Percentiles rank a stretch among this genome's conserved stretches.
Conservation (phyloP, 179 eudicot species). For the Vitellaria paradoxa region DNA sequence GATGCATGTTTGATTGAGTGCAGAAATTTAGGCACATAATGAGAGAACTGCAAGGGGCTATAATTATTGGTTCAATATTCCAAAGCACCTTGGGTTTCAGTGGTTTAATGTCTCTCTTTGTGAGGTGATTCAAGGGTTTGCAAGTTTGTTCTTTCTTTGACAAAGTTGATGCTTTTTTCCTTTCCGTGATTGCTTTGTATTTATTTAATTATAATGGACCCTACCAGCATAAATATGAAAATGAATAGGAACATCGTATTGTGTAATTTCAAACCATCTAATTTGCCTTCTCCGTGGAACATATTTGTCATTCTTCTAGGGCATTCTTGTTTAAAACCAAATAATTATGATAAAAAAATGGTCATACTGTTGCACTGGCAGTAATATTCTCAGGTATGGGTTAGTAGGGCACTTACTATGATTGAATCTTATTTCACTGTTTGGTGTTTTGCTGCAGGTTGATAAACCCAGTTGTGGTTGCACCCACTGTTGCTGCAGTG, state of each 20-base stretch:
- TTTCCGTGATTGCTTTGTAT: not conserved
- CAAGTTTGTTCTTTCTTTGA: not conserved
- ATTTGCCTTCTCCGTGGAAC: not conserved
- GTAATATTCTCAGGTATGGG: not conserved
- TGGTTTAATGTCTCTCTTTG: constrained; percentile 74
- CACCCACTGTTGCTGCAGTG: constrained; percentile 82
- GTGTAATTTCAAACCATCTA: not conserved
- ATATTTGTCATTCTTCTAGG: not conserved
- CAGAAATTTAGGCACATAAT: constrained; percentile 96
- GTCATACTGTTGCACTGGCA: not conserved
- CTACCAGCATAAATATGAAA: too few relatives aligned
- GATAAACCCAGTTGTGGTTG: constrained; percentile 91
- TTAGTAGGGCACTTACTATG: not conserved
- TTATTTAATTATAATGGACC: not conserved
- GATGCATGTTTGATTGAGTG: constrained; percentile 18
- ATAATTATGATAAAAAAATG: not conserved
- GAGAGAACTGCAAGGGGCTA: constrained; percentile 97
- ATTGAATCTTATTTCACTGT: not conserved
- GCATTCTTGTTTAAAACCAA: not conserved
- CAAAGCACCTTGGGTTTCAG: constrained; percentile 89
- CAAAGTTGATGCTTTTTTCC: not conserved
- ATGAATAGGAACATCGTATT: not conserved
- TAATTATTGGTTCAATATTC: constrained; percentile 77
- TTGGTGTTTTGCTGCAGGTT: constrained; percentile 40
- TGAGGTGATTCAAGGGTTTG: constrained; percentile 47